Evolutionary conservation across 495 filamentous ascomycete species (phyloP).

Genomic region (Xylaria venustula): DNA sequence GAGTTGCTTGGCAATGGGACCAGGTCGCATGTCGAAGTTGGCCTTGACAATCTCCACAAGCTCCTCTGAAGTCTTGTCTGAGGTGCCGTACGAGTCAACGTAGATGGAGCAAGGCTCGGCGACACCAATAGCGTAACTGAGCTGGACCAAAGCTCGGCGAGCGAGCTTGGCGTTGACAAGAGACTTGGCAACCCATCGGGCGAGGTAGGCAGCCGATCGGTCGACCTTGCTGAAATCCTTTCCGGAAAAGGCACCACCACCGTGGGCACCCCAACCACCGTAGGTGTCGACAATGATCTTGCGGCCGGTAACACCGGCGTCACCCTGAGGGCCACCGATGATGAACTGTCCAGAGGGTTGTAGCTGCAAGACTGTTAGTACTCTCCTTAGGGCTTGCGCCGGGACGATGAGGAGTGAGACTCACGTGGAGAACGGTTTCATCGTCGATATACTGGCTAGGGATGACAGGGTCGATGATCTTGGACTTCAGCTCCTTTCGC

Average conservation of each 20-base stretch:
- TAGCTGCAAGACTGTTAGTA: constrained; percentile 52
- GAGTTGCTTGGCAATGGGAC: constrained; percentile 97
- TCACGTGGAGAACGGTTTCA: constrained; percentile 87
- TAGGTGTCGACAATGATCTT: constrained; percentile 99
- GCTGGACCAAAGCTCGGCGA: constrained; percentile 90
- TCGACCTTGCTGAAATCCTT: constrained; percentile 99
- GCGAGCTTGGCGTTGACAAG: constrained; percentile 84
- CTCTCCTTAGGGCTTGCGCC: background rate
- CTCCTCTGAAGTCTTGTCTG: constrained; percentile 69
- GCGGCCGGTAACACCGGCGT: constrained; percentile 96
- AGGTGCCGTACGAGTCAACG: constrained; percentile 83
- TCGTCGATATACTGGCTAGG: constrained; percentile 90
- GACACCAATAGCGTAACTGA: constrained; percentile 99
- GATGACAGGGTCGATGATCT: constrained; percentile 94
- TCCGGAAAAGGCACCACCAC: constrained; percentile 99
- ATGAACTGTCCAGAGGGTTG: constrained; percentile 98
- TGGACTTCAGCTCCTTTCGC: constrained; percentile 92
- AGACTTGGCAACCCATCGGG: constrained; percentile 98
- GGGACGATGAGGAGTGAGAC: constrained; percentile 16
- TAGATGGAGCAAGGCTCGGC: constrained; percentile 92
- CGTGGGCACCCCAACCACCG: constrained; percentile 99
- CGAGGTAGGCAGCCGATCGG: constrained; percentile 94
- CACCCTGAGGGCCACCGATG: constrained; percentile 98
- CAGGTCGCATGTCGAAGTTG: constrained; percentile 96
- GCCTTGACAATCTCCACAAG: constrained; percentile 87